phyloP scores from a whole-genome alignment of 192 early-diverging fungal species.

The Chytriomyces hyalinus region DNA sequence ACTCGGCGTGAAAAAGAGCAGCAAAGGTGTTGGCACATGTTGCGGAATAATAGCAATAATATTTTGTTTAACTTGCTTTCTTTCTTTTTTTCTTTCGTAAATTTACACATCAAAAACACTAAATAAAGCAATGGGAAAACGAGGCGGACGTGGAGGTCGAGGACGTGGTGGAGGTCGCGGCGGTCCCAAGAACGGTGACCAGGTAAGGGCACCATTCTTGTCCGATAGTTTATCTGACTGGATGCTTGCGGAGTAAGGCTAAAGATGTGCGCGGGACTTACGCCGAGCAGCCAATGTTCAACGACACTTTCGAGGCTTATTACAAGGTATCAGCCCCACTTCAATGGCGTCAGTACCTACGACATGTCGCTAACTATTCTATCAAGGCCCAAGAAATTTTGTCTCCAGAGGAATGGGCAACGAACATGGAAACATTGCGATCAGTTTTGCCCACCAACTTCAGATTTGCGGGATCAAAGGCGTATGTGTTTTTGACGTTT shows the following conservation, averaged over 20 bases:
- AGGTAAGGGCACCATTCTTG: neutral
- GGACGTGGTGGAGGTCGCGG: constrained; percentile 19
- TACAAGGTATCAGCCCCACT: constrained; percentile 60
- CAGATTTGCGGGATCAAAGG: constrained; percentile 89
- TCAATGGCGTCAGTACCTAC: neutral
- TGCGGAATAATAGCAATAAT: too few species aligned
- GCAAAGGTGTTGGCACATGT: neutral
- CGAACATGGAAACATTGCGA: constrained; percentile 73
- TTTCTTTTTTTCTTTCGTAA: constrained; percentile 24
- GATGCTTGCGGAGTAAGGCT: neutral
- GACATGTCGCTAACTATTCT: neutral
- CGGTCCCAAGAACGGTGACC: neutral
- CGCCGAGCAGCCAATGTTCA: constrained; percentile 57
- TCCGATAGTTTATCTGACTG: neutral
- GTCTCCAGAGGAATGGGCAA: constrained; percentile 81
- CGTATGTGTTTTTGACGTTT: constrained; percentile 46
- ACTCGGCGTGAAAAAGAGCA: neutral
- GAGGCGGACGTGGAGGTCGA: constrained; percentile 18
- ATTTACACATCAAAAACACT: neutral
- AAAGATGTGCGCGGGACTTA: constrained; percentile 39
- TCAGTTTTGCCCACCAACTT: constrained; percentile 87
- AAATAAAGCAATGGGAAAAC: neutral
- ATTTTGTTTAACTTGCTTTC: neutral
- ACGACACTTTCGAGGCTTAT: constrained; percentile 69
- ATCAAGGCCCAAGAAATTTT: constrained; percentile 68